Conservation (phyloP, 2,329 filamentous ascomycete genomes). For the Aschersonia sp. region DNA sequence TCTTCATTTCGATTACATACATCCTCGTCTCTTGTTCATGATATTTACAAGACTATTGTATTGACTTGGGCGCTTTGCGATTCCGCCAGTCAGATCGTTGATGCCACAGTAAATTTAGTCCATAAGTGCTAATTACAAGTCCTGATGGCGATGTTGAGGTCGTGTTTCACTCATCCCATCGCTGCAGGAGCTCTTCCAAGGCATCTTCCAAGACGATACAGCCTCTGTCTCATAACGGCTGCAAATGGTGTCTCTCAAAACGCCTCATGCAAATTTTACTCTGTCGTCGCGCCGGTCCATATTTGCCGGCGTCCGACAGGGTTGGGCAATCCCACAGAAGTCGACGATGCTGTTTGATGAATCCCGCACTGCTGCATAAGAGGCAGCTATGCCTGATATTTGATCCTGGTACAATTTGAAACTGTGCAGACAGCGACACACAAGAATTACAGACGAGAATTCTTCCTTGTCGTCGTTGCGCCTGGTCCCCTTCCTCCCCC, state of each 20-base stretch:
- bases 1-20: neutral
- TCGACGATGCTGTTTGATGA: too few species aligned
- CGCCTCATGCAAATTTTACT: neutral
- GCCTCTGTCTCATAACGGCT: neutral
- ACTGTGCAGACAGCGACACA: too few species aligned
- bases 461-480: too few species aligned
- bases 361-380: too few species aligned
- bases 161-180: neutral
- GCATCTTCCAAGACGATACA: neutral
- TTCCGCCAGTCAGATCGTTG: conserved; percentile 5
- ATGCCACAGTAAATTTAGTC: conserved; percentile 8
- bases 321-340: too few species aligned
- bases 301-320: too few species aligned
- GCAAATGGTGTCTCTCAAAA: neutral
- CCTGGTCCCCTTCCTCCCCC: too few species aligned
- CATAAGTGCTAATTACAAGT: conserved; percentile 8
- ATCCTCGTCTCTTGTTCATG: conserved; percentile 2
- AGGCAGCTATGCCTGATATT: too few species aligned
- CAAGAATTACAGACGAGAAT: too few species aligned
- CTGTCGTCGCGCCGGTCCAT: neutral
- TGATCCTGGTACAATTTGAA: too few species aligned
- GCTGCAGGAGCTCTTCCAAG: neutral
- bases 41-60: conserved; percentile 6
- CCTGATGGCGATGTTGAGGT: neutral
- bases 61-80: neutral